Base-by-base conservation (phyloP, 2,329 filamentous ascomycete genomes). In the Fusarium subglutinans region DNA sequence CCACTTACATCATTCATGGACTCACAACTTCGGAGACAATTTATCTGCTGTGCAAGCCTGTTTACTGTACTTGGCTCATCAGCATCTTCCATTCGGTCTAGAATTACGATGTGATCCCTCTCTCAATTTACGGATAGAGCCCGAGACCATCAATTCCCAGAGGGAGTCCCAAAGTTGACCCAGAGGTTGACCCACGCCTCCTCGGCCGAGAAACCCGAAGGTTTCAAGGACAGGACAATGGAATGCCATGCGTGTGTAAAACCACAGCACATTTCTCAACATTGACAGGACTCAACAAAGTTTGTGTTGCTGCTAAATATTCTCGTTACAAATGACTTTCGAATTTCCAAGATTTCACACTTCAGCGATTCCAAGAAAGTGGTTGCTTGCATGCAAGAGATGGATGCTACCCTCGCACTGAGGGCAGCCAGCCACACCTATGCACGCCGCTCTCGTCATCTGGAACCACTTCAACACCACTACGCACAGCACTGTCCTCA, bases 1-100 rank as follows among this genome's bases (percentile, higher is more conserved):
- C 74, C 74, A 77, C 71, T 77, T 78, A 78, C 76, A 78, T 77
- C 74, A 78, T 78, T 76, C 60, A 75, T 75, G 68, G 68, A 71
- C 70, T 75, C 72, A 72, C 68, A 73, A 59, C 72, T 73, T 69
- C 43, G 51, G 59, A 37, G 43, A 62, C 60, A 44, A 55, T 63
- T 71, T 68, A 48, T 54, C 33, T 53, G 38, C 28, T 64, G 38
- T 51, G 48, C 51, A 73, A 70, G 61, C 40, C 40, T 68, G 56
- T 66, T 74, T 60, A 51, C 33, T 35, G 33, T 35, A 35, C 56
- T 63, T 51, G 62, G 61, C 28, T 63, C 48, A 60, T 50, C 51
- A 54, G 58, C 53, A 53, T 66, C 62, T 69, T 70, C 59, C 48
- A n/a, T 48, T 50, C 35, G 54, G 55, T 64, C 64, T 69, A 40